Base-by-base conservation (phyloP, 305 asterid species). In the Solanum chacoense region DNA sequence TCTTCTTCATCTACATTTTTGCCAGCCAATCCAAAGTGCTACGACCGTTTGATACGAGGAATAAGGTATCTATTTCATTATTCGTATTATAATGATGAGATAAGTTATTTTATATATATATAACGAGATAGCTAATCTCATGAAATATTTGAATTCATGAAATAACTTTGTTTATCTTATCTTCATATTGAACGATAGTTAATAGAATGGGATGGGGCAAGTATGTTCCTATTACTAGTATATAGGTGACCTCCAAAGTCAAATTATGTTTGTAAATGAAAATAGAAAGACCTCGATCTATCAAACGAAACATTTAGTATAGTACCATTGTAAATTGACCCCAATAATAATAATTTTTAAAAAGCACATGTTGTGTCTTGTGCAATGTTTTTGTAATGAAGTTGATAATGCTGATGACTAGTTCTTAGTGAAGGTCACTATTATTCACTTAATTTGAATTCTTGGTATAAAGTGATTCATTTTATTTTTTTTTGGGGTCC, bases 341-440 rank as follows among this genome's bases (percentile, higher is more conserved):
- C 85, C 22, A 4, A 4, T 11, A 9, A 16, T 45, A 29, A 42
- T 16, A 7, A 3, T 29, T 28, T 59, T 13, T 3, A 7, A 5
- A 86, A 26, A 77, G 85, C 94, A 93, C 94, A 90, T 92, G 93
- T 22, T 9, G 1, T 92, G 94, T 93, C 88, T 77, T 11, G 14
- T 76, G 36, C 31, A 85, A 72, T 72, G 10, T 28, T 72, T 34
- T 29, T 81, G 29, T 18, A 18, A 29, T 18, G 40, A 80, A 29
- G 72, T 29, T 81, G 86, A 81, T 81, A 81, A 29, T 28, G 86
- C 28, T 80, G 31, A 18, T 29, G 16, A 6, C 34, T 40, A 42
- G 38, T 28, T 12, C 16, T 7, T 24, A 76, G 32, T 20, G 14
- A 76, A 76, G 42, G 85, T 8, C 11, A 34, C 13, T 76, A 22